Base-by-base conservation (phyloP, 2,329 filamentous ascomycete genomes). In the Apiospora phragmitis region DNA sequence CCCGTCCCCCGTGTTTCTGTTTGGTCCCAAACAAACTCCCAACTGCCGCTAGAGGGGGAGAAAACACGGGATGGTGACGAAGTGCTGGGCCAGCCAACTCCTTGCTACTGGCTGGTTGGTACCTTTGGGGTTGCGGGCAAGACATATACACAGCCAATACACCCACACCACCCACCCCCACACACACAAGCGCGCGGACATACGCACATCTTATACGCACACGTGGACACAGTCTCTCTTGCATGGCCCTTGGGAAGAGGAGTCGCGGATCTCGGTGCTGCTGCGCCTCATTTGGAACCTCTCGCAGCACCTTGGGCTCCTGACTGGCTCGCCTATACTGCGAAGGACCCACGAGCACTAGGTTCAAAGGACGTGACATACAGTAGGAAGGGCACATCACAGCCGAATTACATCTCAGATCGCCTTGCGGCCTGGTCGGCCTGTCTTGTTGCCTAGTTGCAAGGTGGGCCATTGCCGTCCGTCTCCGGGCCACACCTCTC, bases 1-100 rank as follows among this genome's bases (percentile, higher is more conserved):
- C 55, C 55, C 55, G 55, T 62, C 55, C 32, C 55, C 55, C 55
- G 55, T 62, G 55, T 62, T 62, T 62, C 18, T 62, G 55, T 62
- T 35, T 62, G 55, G 29, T 38, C 32, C 32, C 32, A 62, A 24
- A 38, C 55, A 62, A 59, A 38, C 9, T 4, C 18, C 8, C 55
- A 62, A 62, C 55, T 62, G 55, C 55, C 55, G 55, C 55, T 62
- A 62, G 55, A 62, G 35, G 18, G 32, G 55, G 32, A 32, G 14
- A 32, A 62, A 9, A 62, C 32, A 62, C 32, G 32, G 55, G 55
- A 62, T 38, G 55, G 55, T 62, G 32, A 62, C 55, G 55, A n/a
- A 62, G 55, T 38, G 32, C 55, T 62, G 55, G 55, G 55, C 32
- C 32, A 24, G 55, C 55, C 55, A 62, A 21, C 32, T n/a, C 9